Base-by-base conservation (phyloP, 2,329 filamentous ascomycete species). In the Cordyceps tenuipes region DNA sequence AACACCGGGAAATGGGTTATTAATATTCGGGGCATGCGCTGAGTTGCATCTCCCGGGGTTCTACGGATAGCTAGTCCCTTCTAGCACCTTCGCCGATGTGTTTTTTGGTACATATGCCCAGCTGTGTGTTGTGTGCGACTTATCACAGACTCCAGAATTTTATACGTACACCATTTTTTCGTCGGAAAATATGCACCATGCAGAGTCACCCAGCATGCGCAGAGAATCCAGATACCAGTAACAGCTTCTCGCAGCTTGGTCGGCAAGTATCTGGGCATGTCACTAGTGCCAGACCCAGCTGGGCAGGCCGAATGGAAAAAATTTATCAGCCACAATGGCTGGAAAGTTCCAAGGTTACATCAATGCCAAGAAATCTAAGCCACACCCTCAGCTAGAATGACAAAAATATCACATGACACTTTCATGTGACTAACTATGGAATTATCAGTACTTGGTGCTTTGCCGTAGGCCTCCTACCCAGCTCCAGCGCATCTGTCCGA, bases 291-390 rank as follows among this genome's bases (percentile, higher is more conserved):
- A n/a, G 15, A 49, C 46, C 56, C 57, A 52, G 57, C 57, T 41
- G 41, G 48, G 39, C 57, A 59, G 57, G 57, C 49, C 57, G 52
- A 13, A n/a, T 29, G 49, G 17, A 44, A 51, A 58, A 59, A 53
- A 53, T 59, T 53, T 52, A 52, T 59, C 57, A 59, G 57, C 57
- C 57, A 59, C 57, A 59, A n/a, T 39, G 10, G 26, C 47, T 51
- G 48, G 48, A 47, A 59, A 52, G 48, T 59, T 59, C 57, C 57
- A 59, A 46, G 48, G 23, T 36, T 23, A 19, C 10, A 34, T 26
- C 15, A 44, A 46, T 50, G 56, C 57, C 57, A 59, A 59, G 57
- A 59, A 36, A 47, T 19, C 57, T 59, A 53, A 59, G 57, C 57
- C 57, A 59, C 57, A 53, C 48, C 48, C 57, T 59, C 57, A 59